Conservation (phyloP, 2,329 filamentous ascomycete species). For the Xylaria polymorpha region DNA sequence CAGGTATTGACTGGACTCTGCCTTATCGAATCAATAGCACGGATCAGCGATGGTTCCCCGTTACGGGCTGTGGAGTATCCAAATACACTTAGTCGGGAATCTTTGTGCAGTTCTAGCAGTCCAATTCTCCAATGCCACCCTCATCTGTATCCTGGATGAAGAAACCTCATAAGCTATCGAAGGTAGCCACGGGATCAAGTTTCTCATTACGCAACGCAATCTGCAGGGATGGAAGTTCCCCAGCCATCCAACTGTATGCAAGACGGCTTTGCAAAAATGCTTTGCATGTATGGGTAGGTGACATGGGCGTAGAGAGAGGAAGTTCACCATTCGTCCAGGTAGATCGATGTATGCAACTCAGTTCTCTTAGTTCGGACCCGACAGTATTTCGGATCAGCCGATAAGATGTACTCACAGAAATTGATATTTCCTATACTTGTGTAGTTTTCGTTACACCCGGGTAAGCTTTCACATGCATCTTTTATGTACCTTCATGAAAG, state of each 20-base stretch:
- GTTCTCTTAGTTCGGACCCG: not conserved
- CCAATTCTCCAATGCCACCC: constrained; percentile 10
- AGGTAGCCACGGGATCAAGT: not conserved
- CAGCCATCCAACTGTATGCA: not conserved
- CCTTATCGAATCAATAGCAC: constrained; percentile 5
- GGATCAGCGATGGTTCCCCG: not conserved
- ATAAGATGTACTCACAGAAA: not conserved
- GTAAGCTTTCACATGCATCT: constrained; percentile 11
- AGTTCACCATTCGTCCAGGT: not conserved
- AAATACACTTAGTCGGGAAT: not conserved
- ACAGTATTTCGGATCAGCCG: not conserved
- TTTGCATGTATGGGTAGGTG: not conserved
- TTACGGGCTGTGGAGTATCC: not conserved
- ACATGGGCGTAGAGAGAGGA: not conserved
- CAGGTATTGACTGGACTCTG: not conserved
- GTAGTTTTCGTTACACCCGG: not conserved
- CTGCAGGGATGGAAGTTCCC: not conserved
- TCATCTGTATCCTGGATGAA: not conserved
- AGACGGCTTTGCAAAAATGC: not conserved
- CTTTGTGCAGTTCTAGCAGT: not conserved
- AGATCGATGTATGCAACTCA: constrained; percentile 3
- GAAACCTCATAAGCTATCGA: not conserved
- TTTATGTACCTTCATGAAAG: not conserved
- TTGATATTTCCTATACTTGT: not conserved
- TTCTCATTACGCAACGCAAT: not conserved